Evolutionary conservation across 176 grass and related monocot genomes (phyloP).

Genomic region (Bonia amplexicaulis): DNA sequence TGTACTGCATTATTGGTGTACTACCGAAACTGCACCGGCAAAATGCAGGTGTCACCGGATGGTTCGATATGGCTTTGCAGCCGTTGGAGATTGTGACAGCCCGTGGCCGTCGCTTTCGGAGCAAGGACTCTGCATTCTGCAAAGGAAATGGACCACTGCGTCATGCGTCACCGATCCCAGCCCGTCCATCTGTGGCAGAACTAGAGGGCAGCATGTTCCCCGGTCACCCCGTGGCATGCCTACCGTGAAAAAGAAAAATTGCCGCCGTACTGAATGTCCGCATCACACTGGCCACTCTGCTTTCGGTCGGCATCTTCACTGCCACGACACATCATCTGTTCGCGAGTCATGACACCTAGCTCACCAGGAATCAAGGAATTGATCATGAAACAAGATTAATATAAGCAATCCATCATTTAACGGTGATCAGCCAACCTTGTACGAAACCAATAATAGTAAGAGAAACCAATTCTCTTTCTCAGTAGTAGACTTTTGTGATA

Average conservation of each 20-base stretch:
- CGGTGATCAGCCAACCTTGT: not conserved
- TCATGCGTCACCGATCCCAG: constrained; percentile 5
- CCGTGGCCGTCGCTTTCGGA: constrained; percentile 25
- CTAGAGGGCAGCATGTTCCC: constrained; percentile 30
- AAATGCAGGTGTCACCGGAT: constrained; percentile 39
- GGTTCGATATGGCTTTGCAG: constrained; percentile 14
- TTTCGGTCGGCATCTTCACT: constrained; percentile 18
- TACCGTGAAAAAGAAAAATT: constrained; percentile 24
- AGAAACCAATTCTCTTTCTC: not conserved
- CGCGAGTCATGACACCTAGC: constrained; percentile 15
- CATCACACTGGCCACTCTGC: not conserved
- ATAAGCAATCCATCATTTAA: not conserved
- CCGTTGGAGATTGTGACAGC: not conserved
- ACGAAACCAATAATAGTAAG: constrained; percentile 10
- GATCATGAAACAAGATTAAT: not conserved
- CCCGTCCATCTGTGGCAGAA: constrained; percentile 47
- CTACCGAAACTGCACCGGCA: constrained; percentile 29
- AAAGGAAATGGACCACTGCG: constrained; percentile 20
- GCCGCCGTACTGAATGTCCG: not conserved
- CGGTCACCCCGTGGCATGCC: constrained; percentile 1
- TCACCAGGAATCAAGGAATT: not conserved
- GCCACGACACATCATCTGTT: not conserved
- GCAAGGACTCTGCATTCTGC: constrained; percentile 1
- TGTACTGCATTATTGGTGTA: constrained; percentile 30
- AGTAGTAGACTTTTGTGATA: not conserved